These are phyloP conservation scores for Metarhizium guizhouense DNA, from an alignment of 2,329 filamentous ascomycete genomes.

Conservation along the genomic window DNA sequence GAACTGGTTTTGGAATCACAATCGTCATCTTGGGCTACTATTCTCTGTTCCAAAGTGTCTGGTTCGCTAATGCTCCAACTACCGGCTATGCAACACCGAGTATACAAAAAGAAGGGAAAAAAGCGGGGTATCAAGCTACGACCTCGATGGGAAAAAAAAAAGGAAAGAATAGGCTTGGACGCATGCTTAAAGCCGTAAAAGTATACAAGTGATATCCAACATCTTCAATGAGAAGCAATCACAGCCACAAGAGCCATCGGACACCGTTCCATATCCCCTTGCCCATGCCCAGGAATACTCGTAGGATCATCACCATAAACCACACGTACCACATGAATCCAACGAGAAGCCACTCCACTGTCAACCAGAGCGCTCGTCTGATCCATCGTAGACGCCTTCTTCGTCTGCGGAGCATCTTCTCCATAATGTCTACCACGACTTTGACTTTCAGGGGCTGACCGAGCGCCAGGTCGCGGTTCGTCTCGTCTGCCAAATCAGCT, in stretches of 20 bases:
- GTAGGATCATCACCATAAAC: conserved; percentile 73
- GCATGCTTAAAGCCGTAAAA: background rate
- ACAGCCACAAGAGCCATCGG: conserved; percentile 82
- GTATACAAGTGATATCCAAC: background rate
- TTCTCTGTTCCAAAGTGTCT: background rate
- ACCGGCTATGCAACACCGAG: conserved; percentile 2
- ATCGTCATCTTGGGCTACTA: background rate
- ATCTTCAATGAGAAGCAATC: conserved; percentile 3
- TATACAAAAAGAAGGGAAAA: conserved; percentile 5
- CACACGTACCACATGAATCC: conserved; percentile 92
- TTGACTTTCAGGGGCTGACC: conserved; percentile 74
- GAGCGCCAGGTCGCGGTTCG: conserved; percentile 66
- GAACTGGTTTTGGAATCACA: background rate
- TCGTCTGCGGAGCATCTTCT: conserved; percentile 64
- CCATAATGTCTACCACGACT: conserved; percentile 67
- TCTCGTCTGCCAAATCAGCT: conserved; percentile 71
- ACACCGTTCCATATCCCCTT: conserved; percentile 50
- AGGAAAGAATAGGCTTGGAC: background rate
- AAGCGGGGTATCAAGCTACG: conserved; percentile 2
- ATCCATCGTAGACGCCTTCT: conserved; percentile 63
- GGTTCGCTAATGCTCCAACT: background rate
- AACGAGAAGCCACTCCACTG: conserved; percentile 80
- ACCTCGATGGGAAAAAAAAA: background rate
- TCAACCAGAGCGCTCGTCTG: conserved; percentile 66
- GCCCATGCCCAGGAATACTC: conserved; percentile 54